phyloP scores from a whole-genome alignment of 805 yeast species.

The Komagataella kurtzmanii region DNA sequence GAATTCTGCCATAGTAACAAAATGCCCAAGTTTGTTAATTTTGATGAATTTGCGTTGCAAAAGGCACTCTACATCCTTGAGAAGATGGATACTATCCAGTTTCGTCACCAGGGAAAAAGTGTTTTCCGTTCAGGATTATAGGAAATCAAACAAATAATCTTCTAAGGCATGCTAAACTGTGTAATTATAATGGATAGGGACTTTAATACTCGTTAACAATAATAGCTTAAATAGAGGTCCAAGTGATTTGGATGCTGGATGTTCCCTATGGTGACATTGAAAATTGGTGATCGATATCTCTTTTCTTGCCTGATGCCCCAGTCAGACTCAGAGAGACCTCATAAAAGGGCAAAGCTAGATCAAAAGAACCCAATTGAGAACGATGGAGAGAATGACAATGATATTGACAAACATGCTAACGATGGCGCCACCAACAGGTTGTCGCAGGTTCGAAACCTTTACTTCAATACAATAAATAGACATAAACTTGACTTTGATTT shows the following conservation, averaged over 20 bases:
- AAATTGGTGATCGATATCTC: not conserved
- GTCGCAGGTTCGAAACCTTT: constrained; percentile 8
- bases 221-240: constrained; percentile 1
- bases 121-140: constrained; percentile 51
- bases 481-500: constrained; percentile 49
- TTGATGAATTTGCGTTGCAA: constrained; percentile 62
- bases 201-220: too few relatives aligned
- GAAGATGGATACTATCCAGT: constrained; percentile 75
- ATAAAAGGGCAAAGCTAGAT: not conserved
- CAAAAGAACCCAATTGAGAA: not conserved
- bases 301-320: not conserved
- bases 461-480: constrained; percentile 30
- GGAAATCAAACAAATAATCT: not conserved
- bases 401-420: not conserved
- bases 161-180: too few relatives aligned
- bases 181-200: too few relatives aligned
- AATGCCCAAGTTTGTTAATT: constrained; percentile 25
- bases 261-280: not conserved
- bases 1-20: constrained; percentile 54
- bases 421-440: not conserved
- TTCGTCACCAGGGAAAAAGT: constrained; percentile 77
- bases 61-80: constrained; percentile 73
- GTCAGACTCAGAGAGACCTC: not conserved
- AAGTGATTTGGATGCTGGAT: constrained; percentile 1
- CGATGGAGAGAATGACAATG: not conserved